Evolutionary conservation across 2,329 filamentous ascomycete species (phyloP).

Genomic region (Colletotrichum liriopes): DNA sequence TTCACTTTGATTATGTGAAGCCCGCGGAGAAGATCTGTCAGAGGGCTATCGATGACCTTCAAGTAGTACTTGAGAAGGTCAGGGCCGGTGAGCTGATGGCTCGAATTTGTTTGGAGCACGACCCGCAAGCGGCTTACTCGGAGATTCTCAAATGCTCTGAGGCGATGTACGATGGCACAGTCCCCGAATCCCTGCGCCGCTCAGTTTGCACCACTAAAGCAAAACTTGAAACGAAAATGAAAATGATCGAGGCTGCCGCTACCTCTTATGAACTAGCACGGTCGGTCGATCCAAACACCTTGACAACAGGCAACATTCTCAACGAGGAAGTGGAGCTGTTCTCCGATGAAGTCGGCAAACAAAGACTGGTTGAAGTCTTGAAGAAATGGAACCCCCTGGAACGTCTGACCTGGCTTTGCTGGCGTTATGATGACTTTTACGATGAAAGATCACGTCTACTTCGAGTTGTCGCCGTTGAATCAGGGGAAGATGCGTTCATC

Average conservation of each 20-base stretch:
- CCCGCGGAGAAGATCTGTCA: slow-evolving; percentile 44
- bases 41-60: slow-evolving; percentile 37
- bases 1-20: slow-evolving; percentile 36
- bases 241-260: slow-evolving; percentile 37
- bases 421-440: slow-evolving; percentile 40
- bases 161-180: slow-evolving; percentile 1
- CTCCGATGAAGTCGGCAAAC: slow-evolving; percentile 37
- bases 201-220: slow-evolving; percentile 44
- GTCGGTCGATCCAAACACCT: slow-evolving; percentile 42
- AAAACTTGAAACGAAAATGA: slow-evolving; percentile 37
- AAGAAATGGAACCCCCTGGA: slow-evolving; percentile 49
- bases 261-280: slow-evolving; percentile 43
- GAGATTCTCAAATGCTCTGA: slow-evolving; percentile 32
- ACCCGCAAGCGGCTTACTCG: slow-evolving; percentile 40
- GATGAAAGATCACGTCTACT: slow-evolving; percentile 27
- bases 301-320: slow-evolving; percentile 44
- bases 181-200: slow-evolving; percentile 37
- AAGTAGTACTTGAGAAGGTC: slow-evolving; percentile 41
- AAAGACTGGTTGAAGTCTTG: slow-evolving; percentile 41
- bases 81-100: slow-evolving; percentile 43
- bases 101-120: slow-evolving; percentile 37
- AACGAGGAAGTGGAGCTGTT: slow-evolving; percentile 44
- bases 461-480: slow-evolving; percentile 42
- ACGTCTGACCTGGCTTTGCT: slow-evolving; percentile 48
- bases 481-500: slow-evolving; percentile 46